phyloP scores from a whole-genome alignment of 2,329 filamentous ascomycete genomes.

The Sporothrix variecibatus region DNA sequence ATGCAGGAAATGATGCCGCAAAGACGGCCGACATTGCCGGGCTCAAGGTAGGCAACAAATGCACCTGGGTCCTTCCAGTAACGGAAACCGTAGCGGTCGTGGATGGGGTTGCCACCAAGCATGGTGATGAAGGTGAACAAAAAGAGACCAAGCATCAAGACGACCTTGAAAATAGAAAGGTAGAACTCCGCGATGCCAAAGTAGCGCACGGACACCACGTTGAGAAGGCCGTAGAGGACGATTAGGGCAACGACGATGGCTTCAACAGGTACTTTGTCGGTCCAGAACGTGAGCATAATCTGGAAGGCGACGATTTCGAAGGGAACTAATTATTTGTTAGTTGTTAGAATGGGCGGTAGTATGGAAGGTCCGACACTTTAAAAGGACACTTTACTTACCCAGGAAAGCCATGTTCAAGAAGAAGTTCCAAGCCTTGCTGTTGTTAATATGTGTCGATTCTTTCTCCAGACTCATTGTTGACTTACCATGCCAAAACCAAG shows the following conservation, averaged over 20 bases:
- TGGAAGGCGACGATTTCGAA: constrained; percentile 60
- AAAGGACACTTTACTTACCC: constrained; percentile 33
- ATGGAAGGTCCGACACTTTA: background rate
- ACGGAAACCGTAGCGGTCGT: constrained; percentile 28
- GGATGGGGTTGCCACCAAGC: constrained; percentile 41
- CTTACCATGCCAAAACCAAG: constrained; percentile 44
- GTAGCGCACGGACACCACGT: constrained; percentile 24
- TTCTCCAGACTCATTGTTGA: too few relatives aligned
- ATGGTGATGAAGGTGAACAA: constrained; percentile 51
- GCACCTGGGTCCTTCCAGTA: constrained; percentile 42
- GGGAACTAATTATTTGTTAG: constrained; percentile 21
- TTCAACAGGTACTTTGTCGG: constrained; percentile 43
- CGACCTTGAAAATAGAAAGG: constrained; percentile 45
- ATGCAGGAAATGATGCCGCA: constrained; percentile 47
- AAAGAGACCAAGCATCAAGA: constrained; percentile 52
- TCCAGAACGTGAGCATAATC: constrained; percentile 61
- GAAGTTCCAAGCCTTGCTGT: constrained; percentile 49
- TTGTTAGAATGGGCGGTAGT: background rate
- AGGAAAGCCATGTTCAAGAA: constrained; percentile 54
- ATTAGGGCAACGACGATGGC: constrained; percentile 29
- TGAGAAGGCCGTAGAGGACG: constrained; percentile 24
- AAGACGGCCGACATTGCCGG: constrained; percentile 44
- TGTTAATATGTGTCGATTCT: background rate
- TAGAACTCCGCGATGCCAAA: constrained; percentile 31
- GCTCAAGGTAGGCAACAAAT: constrained; percentile 44